These are phyloP conservation scores for Rhodamnia rubescens DNA, from an alignment of 345 rosid species.

Conservation along the genomic window DNA sequence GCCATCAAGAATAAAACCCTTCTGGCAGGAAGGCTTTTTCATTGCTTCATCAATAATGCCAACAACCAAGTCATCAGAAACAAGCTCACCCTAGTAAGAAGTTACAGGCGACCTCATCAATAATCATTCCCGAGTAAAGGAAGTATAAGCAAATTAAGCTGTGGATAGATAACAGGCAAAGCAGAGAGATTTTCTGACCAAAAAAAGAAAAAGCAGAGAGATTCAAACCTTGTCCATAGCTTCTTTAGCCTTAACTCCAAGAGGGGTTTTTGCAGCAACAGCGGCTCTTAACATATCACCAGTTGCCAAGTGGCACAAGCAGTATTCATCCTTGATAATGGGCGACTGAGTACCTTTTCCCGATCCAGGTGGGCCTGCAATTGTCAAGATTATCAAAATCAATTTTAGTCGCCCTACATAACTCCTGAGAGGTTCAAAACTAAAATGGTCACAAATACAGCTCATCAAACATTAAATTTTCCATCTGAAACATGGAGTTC, in stretches of 20 bases:
- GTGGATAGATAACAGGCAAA: background rate
- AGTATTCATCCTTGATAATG: slow-evolving; percentile 80
- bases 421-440: background rate
- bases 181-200: background rate
- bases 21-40: slow-evolving; percentile 87
- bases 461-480: background rate
- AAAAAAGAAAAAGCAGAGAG: background rate
- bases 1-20: slow-evolving; percentile 97
- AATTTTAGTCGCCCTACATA: background rate
- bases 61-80: slow-evolving; percentile 91
- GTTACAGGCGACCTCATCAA: background rate
- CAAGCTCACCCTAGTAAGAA: slow-evolving; percentile 76
- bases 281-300: slow-evolving; percentile 99
- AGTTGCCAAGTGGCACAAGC: slow-evolving; percentile 96
- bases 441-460: background rate
- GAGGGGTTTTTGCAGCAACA: slow-evolving; percentile 86
- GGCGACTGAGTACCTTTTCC: slow-evolving; percentile 99
- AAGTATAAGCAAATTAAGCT: background rate
- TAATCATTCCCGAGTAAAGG: background rate
- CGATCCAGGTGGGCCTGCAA: slow-evolving; percentile 95
- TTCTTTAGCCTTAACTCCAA: slow-evolving; percentile 91
- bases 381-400: background rate
- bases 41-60: slow-evolving; percentile 96
- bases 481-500: background rate
- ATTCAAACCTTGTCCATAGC: slow-evolving; percentile 84